Evolutionary conservation across 2,329 filamentous ascomycete species (phyloP).

Genomic region (Plectosphaerella cucumerina): DNA sequence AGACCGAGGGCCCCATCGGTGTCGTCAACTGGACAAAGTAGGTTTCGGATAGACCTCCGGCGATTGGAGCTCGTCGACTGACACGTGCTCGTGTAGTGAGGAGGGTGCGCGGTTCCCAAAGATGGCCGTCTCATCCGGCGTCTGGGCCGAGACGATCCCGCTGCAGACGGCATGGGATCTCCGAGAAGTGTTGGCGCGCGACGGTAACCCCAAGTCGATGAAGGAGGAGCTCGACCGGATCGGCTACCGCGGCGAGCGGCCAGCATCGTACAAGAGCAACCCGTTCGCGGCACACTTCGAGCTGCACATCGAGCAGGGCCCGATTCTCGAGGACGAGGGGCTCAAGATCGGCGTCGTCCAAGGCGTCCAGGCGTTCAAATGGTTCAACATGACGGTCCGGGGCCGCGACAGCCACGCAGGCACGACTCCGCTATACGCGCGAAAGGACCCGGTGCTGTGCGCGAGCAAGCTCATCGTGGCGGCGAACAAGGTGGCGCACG

Average conservation of each 20-base stretch:
- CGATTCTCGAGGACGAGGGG: slow-evolving; percentile 8
- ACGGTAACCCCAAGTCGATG: slow-evolving; percentile 13
- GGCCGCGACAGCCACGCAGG: slow-evolving; percentile 26
- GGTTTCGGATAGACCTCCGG: slow-evolving; percentile 10
- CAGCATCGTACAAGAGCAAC: slow-evolving; percentile 14
- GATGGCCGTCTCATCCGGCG: slow-evolving; percentile 68
- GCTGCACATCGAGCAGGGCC: slow-evolving; percentile 2
- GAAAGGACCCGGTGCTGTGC: slow-evolving; percentile 24
- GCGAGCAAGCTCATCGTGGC: slow-evolving; percentile 28
- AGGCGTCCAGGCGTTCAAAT: slow-evolving; percentile 26
- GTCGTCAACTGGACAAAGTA: slow-evolving; percentile 76
- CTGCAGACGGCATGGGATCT: slow-evolving; percentile 57
- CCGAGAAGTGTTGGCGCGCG: slow-evolving; percentile 50
- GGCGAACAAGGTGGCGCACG: slow-evolving; percentile 18
- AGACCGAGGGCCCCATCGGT: slow-evolving; percentile 68
- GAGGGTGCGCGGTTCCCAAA: slow-evolving; percentile 76
- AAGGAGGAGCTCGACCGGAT: slow-evolving; percentile 59
- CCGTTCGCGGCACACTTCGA: slow-evolving; percentile 69
- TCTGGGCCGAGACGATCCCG: slow-evolving; percentile 66
- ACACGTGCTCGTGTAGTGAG: slow-evolving; percentile 45
- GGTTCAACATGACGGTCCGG: slow-evolving; percentile 22
- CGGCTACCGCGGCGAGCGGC: slow-evolving; percentile 59
- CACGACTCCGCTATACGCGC: slow-evolving; percentile 23
- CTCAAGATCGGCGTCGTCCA: slow-evolving; percentile 23
- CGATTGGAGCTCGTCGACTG: neutral